These are phyloP conservation scores for Aspergillus nanangensis DNA, from an alignment of 495 filamentous ascomycete genomes.

Conservation along the genomic window DNA sequence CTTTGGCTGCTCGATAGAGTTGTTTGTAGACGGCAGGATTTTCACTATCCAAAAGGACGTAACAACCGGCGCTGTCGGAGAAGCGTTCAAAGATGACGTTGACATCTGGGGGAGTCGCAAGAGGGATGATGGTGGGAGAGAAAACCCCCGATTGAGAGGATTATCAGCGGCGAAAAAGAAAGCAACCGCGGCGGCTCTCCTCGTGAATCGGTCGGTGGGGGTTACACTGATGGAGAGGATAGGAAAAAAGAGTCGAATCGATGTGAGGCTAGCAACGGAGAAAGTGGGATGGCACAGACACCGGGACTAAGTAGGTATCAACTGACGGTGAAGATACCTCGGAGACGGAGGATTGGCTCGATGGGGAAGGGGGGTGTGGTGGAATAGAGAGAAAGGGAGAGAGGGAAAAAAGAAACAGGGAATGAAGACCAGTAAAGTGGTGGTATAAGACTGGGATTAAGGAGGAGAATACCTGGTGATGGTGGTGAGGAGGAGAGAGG, in stretches of 20 bases:
- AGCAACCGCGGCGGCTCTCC: conserved; percentile 9
- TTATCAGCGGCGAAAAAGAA: conserved; percentile 22
- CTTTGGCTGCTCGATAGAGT: conserved; percentile 93
- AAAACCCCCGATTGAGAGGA: conserved; percentile 13
- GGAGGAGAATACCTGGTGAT: too few species aligned
- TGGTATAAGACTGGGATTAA: not conserved
- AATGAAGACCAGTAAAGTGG: not conserved
- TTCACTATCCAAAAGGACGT: conserved; percentile 69
- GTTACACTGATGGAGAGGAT: conserved; percentile 16
- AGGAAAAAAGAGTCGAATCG: not conserved
- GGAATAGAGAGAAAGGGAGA: not conserved
- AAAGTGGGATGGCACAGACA: not conserved
- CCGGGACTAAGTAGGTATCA: not conserved
- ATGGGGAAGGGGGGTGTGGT: not conserved
- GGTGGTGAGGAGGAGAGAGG: not conserved
- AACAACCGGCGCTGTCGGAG: conserved; percentile 85
- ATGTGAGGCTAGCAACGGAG: not conserved
- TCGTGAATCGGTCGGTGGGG: conserved; percentile 11
- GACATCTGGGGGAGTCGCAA: conserved; percentile 64
- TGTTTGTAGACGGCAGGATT: conserved; percentile 91
- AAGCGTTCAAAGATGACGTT: conserved; percentile 84
- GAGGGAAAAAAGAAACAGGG: not conserved
- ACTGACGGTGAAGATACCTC: not conserved
- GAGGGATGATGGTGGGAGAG: conserved; percentile 18
- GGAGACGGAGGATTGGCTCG: not conserved